Evolutionary conservation across 2,329 filamentous ascomycete genomes (phyloP).

Genomic region (Beauveria medogensis): DNA sequence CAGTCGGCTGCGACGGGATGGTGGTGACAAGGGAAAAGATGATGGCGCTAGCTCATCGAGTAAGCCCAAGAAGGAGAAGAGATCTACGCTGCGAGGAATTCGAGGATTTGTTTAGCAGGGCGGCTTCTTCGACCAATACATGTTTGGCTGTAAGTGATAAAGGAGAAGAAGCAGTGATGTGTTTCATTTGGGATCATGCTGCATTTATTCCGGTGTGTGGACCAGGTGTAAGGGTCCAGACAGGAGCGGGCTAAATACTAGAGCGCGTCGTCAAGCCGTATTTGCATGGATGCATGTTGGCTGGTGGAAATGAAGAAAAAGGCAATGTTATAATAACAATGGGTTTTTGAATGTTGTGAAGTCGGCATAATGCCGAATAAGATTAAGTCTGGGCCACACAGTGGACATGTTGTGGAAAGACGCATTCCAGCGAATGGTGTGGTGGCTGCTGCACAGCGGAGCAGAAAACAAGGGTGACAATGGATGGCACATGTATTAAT

Average conservation of each 20-base stretch:
- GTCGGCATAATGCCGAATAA: not conserved
- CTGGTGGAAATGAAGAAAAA: not conserved
- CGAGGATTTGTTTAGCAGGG: conserved; percentile 26
- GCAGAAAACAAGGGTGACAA: too few species aligned
- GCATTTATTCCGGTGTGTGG: too few species aligned
- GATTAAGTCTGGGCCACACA: not conserved
- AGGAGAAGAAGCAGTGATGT: not conserved
- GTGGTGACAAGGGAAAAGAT: conserved; percentile 39
- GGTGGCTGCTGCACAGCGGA: too few species aligned
- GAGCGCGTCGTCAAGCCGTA: not conserved
- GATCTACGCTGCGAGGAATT: conserved; percentile 32
- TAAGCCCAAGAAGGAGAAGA: conserved; percentile 29
- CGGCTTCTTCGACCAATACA: not conserved
- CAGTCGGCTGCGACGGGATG: conserved; percentile 39
- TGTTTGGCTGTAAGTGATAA: not conserved
- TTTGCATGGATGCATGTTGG: not conserved
- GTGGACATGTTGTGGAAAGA: not conserved
- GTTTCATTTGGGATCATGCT: not conserved
- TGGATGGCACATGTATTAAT: not conserved
- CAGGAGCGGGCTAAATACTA: not conserved
- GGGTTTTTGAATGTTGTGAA: not conserved
- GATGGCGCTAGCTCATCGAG: conserved; percentile 24
- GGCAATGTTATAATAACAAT: not conserved
- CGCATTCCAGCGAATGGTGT: not conserved
- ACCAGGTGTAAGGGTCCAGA: not conserved